Evolutionary conservation across 2,329 filamentous ascomycete species (phyloP).

Genomic region (Pseudogymnoascus sp.): DNA sequence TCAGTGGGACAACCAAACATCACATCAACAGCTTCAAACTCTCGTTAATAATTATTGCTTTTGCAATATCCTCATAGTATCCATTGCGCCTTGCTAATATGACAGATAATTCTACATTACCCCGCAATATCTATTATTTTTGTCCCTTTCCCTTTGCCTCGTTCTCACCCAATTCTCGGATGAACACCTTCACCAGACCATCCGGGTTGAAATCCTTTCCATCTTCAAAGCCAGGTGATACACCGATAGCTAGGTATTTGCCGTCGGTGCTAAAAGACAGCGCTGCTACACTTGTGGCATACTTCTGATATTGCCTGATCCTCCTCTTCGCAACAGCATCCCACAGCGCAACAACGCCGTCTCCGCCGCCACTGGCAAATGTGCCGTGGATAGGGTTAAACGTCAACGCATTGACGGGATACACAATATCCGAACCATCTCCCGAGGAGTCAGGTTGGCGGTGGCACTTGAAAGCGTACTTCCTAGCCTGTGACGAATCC

Average conservation of each 20-base stretch:
- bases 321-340: conserved; percentile 65
- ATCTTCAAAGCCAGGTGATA: conserved; percentile 65
- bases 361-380: conserved; percentile 67
- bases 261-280: conserved; percentile 60
- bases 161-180: conserved; percentile 77
- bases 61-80: background rate
- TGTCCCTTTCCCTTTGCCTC: conserved; percentile 53
- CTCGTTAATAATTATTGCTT: background rate
- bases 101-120: conserved; percentile 8
- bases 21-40: background rate
- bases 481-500: conserved; percentile 77
- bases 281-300: conserved; percentile 55
- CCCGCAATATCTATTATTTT: conserved; percentile 20
- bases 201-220: conserved; percentile 65
- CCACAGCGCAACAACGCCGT: conserved; percentile 67
- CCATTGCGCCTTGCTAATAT: conserved; percentile 16
- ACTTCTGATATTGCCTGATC: conserved; percentile 63
- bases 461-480: conserved; percentile 99
- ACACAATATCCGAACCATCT: conserved; percentile 58
- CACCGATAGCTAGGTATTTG: conserved; percentile 57
- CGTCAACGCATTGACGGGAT: conserved; percentile 64
- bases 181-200: conserved; percentile 68
- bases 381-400: conserved; percentile 61
- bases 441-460: conserved; percentile 62
- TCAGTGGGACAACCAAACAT: background rate